These are phyloP conservation scores for Debaryomyces nepalensis DNA, from an alignment of 1,139 yeast species.

Conservation along the genomic window DNA sequence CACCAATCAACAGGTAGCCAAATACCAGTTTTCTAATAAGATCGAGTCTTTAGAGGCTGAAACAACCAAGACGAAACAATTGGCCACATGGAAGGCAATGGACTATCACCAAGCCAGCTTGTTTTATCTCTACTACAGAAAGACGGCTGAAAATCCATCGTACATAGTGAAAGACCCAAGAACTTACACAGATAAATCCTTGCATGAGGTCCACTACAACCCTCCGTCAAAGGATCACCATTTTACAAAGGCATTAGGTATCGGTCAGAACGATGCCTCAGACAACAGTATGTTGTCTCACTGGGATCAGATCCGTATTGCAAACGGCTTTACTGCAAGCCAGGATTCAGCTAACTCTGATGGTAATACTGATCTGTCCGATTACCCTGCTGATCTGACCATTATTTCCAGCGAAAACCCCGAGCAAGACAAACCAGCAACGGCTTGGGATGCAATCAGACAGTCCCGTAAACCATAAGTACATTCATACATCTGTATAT, in stretches of 20 bases:
- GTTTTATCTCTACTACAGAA: constrained; percentile 41
- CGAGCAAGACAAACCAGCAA: constrained; percentile 6
- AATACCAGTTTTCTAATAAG: constrained; percentile 29
- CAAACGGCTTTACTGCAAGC: constrained; percentile 32
- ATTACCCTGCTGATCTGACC: constrained; percentile 5
- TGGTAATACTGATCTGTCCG: neutral
- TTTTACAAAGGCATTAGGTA: constrained; percentile 16
- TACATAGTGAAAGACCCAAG: constrained; percentile 45
- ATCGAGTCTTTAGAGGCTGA: constrained; percentile 20
- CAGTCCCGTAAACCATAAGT: constrained; percentile 6
- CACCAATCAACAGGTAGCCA: constrained; percentile 31
- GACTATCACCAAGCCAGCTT: constrained; percentile 42
- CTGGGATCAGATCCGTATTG: constrained; percentile 39
- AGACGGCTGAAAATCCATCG: constrained; percentile 39
- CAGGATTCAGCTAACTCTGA: constrained; percentile 4
- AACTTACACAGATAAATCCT: constrained; percentile 26
- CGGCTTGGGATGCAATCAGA: constrained; percentile 25
- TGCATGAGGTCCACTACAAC: constrained; percentile 35
- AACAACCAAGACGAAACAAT: constrained; percentile 23
- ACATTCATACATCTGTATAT: neutral
- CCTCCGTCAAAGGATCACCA: constrained; percentile 22
- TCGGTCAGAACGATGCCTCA: constrained; percentile 13
- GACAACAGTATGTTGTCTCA: constrained; percentile 17
- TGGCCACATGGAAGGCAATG: constrained; percentile 43
- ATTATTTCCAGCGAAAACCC: neutral